Conservation (phyloP, 352 stramenopile genomes). For the Pythium folliculosum region DNA sequence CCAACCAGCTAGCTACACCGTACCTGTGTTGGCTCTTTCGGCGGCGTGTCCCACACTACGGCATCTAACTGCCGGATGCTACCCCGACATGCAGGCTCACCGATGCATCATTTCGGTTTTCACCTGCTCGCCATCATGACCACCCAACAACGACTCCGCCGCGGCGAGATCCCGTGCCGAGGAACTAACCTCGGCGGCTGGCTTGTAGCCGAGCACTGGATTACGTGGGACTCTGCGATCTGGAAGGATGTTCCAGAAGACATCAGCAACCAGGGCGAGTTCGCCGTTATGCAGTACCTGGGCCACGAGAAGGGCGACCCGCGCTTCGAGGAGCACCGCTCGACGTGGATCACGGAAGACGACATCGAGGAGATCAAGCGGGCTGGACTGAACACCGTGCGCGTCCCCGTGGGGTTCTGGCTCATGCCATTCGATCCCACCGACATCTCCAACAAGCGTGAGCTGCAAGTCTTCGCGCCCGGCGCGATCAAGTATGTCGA, state of each 20-base stretch:
- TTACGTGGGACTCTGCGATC: slow-evolving; percentile 78
- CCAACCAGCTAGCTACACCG: not conserved
- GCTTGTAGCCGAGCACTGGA: slow-evolving; percentile 84
- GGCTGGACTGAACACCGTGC: slow-evolving; percentile 71
- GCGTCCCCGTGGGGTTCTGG: slow-evolving; percentile 82
- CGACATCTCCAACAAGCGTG: slow-evolving; percentile 50
- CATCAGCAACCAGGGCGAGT: slow-evolving; percentile 47
- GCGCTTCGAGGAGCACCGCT: slow-evolving; percentile 76
- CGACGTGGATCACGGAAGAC: slow-evolving; percentile 72
- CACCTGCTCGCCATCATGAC: slow-evolving; percentile 3
- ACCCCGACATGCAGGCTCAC: too few relatives aligned
- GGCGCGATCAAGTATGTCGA: slow-evolving; percentile 65
- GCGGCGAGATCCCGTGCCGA: slow-evolving; percentile 38
- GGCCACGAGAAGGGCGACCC: slow-evolving; percentile 47
- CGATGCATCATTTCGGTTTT: not conserved
- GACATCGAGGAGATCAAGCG: slow-evolving; percentile 72
- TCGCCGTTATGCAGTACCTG: slow-evolving; percentile 50
- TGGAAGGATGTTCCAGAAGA: slow-evolving; percentile 77
- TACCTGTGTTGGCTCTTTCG: not conserved
- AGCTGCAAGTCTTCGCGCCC: slow-evolving; percentile 46
- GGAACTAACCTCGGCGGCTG: slow-evolving; percentile 87
- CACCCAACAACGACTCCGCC: slow-evolving; percentile 27
- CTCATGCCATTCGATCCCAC: slow-evolving; percentile 54
- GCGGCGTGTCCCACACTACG: too few relatives aligned
- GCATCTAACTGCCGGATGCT: too few relatives aligned